phyloP scores from a whole-genome alignment of 2,329 filamentous ascomycete genomes.

The Didymella lethalis region DNA sequence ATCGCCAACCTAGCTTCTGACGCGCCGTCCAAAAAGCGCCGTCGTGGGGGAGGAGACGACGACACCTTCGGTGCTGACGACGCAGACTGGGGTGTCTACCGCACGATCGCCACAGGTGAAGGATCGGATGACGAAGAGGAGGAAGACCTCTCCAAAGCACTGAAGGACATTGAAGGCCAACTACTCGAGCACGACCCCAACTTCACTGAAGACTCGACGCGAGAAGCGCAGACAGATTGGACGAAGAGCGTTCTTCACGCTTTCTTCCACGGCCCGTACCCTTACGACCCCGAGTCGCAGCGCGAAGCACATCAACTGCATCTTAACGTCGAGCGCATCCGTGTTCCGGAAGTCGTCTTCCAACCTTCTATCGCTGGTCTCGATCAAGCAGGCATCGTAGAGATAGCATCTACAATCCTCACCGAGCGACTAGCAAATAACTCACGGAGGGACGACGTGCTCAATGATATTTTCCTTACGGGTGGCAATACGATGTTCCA shows the following conservation, averaged over 20 bases:
- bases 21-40: conserved; percentile 79
- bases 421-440: conserved; percentile 74
- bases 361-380: conserved; percentile 90
- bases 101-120: conserved; percentile 85
- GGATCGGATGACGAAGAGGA: conserved; percentile 89
- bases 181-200: conserved; percentile 84
- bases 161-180: conserved; percentile 82
- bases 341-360: conserved; percentile 92
- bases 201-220: conserved; percentile 91
- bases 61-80: conserved; percentile 97
- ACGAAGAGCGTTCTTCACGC: conserved; percentile 89
- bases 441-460: conserved; percentile 70
- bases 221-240: conserved; percentile 94
- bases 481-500: conserved; percentile 90
- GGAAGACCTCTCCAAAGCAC: conserved; percentile 76
- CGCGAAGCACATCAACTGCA: conserved; percentile 87
- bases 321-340: conserved; percentile 94
- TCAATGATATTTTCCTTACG: conserved; percentile 90
- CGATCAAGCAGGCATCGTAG: conserved; percentile 91
- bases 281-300: conserved; percentile 81
- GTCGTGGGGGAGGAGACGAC: conserved; percentile 86
- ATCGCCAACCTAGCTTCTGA: conserved; percentile 96
- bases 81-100: conserved; percentile 97
- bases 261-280: conserved; percentile 85
- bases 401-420: conserved; percentile 90